Percentiles rank a stretch among this genome's conserved stretches.
Conservation (phyloP, 73 alveolate species). For the Uronychia binucleata region DNA sequence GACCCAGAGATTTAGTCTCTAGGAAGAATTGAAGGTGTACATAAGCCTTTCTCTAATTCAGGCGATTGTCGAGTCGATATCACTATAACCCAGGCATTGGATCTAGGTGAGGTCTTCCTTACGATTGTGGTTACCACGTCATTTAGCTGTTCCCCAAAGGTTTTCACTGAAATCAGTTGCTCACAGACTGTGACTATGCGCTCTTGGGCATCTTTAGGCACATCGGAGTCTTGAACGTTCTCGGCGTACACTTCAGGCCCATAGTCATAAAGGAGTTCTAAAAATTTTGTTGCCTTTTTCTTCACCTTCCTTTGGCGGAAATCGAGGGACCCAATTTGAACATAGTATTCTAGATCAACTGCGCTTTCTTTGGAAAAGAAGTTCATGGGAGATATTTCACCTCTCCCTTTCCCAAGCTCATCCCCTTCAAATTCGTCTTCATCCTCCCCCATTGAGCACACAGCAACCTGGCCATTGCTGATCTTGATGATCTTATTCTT, state of each 20-base stretch:
- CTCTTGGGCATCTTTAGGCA: neutral
- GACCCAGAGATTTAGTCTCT: neutral
- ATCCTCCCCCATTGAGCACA: neutral
- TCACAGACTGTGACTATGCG: neutral
- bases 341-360: neutral
- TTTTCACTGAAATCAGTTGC: neutral
- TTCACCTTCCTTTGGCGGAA: neutral
- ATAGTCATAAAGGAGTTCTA: neutral
- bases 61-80: neutral
- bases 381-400: neutral
- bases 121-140: neutral
- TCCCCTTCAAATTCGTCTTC: neutral
- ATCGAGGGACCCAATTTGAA: neutral
- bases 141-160: neutral
- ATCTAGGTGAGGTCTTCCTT: neutral
- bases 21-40: neutral
- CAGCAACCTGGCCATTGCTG: neutral
- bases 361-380: neutral
- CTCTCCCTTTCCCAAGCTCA: neutral
- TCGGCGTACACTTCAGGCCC: neutral
- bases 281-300: neutral
- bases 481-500: conserved; percentile 13
- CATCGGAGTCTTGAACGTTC: neutral
- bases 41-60: neutral
- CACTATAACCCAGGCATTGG: neutral